Evolutionary conservation across 2,329 filamentous ascomycete species (phyloP), one percentile per base, ranked within the genome.

Genomic region (Fusarium verticillioides): DNA sequence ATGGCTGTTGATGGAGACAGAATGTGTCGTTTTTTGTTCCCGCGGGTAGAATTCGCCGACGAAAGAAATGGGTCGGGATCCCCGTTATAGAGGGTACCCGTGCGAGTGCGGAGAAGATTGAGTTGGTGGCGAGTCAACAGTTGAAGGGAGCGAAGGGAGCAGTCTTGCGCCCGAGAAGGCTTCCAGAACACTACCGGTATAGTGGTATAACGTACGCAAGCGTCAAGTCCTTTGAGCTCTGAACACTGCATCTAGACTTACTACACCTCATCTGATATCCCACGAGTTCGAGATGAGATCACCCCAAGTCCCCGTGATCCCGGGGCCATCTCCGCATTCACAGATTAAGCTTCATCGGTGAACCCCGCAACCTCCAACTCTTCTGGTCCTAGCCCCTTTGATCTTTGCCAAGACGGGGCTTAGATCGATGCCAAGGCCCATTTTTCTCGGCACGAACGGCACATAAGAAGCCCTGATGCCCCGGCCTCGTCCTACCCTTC

Each of bases 361-460:
- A 47, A 4, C 54, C 54, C 39, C 39, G 54, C 39, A 46, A 32
- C 39, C 54, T 36, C 54, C 54, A 57, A 36, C 54, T 57, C 39
- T 34, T 46, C 54, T 36, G 0, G 39, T 57, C n/a, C 28, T 57
- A 47, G 54, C 23, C 8, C 2, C 9, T 26, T 26, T 19, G 28
- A 23, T 7, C 37, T 43, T 50, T 42, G 63, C 63, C 63, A 66
- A 66, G 63, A 52, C 52, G 9, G 23, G 44, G 9, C 1, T 23
- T 49, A 60, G 52, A 66, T 44, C 12, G 0, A 6, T 21, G 7
- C 34, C 4, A 28, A 28, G 50, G 5, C 9, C 63, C 63, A 37
- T 50, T 60, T 66, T 66, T 66, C 62, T 66, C 63, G 63, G 63
- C 62, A 52, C 63, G 9, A 66, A 66, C 63, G 63, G 63, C 63